phyloP scores from a whole-genome alignment of 192 early-diverging fungal genomes.

The Fimicolochytrium jonesii region DNA sequence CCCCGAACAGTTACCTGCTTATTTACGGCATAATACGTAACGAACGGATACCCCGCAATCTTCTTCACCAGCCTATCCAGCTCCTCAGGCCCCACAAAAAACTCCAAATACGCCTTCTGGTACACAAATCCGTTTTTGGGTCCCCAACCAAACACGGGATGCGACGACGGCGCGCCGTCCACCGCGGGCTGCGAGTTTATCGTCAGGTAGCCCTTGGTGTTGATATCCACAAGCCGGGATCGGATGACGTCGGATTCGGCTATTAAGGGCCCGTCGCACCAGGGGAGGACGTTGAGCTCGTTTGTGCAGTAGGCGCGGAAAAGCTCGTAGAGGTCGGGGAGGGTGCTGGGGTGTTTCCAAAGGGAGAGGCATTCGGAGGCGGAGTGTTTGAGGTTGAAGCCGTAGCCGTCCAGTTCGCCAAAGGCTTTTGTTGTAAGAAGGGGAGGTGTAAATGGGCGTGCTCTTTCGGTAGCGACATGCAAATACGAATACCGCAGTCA shows the following conservation, averaged over 20 bases:
- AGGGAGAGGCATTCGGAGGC: constrained; percentile 61
- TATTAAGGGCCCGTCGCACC: constrained; percentile 80
- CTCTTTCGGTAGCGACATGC: too few relatives aligned
- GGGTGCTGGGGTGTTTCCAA: constrained; percentile 72
- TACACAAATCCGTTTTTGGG: constrained; percentile 94
- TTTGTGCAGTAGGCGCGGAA: constrained; percentile 85
- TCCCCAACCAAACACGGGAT: constrained; percentile 88
- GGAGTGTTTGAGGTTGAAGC: constrained; percentile 71
- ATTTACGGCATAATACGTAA: constrained; percentile 91
- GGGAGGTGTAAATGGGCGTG: too few relatives aligned
- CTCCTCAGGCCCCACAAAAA: constrained; percentile 76
- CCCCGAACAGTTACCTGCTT: constrained; percentile 37
- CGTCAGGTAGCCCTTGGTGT: constrained; percentile 82
- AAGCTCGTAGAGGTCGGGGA: constrained; percentile 64
- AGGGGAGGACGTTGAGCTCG: constrained; percentile 78
- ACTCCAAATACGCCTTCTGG: constrained; percentile 96
- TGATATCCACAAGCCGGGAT: constrained; percentile 63
- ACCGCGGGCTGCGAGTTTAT: constrained; percentile 96
- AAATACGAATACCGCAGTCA: too few relatives aligned
- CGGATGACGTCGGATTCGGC: constrained; percentile 75
- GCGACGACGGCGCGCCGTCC: constrained; percentile 76
- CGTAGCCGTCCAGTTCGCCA: constrained; percentile 68
- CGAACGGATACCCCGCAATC: constrained; percentile 56
- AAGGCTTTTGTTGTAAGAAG: too few relatives aligned
- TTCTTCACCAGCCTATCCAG: constrained; percentile 65